A percentile compares a stretch with the other conserved stretches of the same genome.
Evolutionary conservation across 352 stramenopile species (phyloP).

Genomic region (Globisporangium barbulae): DNA sequence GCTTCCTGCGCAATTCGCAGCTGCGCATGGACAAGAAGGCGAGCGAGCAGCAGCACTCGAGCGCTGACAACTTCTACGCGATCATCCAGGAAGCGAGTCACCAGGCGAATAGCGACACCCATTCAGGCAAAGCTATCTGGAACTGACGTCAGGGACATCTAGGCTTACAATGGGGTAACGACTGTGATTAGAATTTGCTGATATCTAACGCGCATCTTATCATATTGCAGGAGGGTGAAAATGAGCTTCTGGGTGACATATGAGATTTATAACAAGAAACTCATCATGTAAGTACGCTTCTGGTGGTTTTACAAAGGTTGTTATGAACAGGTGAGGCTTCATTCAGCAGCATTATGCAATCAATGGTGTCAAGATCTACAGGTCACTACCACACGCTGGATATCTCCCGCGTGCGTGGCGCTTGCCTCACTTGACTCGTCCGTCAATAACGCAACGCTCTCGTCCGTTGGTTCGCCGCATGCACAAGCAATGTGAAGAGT

Average conservation of each 20-base stretch:
- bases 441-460: not conserved
- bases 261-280: too few relatives aligned
- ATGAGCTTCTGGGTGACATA: too few relatives aligned
- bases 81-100: conserved; percentile 11
- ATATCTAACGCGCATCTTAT: too few relatives aligned
- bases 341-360: conserved; percentile 7
- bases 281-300: too few relatives aligned
- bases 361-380: conserved; percentile 6
- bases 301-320: not conserved
- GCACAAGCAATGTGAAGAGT: conserved; percentile 4
- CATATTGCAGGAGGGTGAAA: too few relatives aligned
- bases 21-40: conserved; percentile 4
- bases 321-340: conserved; percentile 8
- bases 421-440: not conserved
- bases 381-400: not conserved
- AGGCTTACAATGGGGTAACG: too few relatives aligned
- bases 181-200: too few relatives aligned
- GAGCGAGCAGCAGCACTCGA: not conserved
- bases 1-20: conserved; percentile 10
- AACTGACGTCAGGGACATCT: not conserved
- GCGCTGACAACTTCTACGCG: conserved; percentile 24
- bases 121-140: not conserved
- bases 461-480: not conserved
- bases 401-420: not conserved
- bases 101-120: not conserved